phyloP scores from a whole-genome alignment of 2,329 filamentous ascomycete genomes.

The Arthrinium phaeospermum region DNA sequence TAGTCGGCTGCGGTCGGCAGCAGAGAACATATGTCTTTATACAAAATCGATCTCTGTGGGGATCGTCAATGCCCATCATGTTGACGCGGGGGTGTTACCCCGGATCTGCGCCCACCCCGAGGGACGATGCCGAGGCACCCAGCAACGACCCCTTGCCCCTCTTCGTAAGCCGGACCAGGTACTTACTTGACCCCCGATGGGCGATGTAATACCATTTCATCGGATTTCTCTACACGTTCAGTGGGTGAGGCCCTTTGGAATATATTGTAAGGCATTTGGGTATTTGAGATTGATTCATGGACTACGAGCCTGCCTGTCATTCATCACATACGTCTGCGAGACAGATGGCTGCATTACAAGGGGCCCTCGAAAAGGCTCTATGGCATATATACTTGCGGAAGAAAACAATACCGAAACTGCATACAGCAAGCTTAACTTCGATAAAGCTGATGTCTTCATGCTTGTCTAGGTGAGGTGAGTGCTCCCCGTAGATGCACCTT shows the following conservation, averaged over 20 bases:
- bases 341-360: not conserved
- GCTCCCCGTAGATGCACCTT: not conserved
- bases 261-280: not conserved
- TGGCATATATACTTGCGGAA: not conserved
- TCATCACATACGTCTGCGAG: not conserved
- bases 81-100: slow-evolving; percentile 16
- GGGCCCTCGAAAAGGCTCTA: not conserved
- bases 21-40: not conserved
- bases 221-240: not conserved
- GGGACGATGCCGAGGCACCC: slow-evolving; percentile 18
- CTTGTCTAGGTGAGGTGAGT: not conserved
- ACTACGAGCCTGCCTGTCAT: not conserved
- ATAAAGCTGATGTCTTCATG: not conserved
- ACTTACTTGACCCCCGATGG: not conserved
- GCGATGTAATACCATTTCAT: not conserved
- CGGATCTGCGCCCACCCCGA: not conserved
- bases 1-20: too few relatives aligned
- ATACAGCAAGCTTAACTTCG: not conserved
- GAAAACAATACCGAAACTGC: not conserved
- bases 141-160: not conserved
- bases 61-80: not conserved
- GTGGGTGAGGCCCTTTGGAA: not conserved
- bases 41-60: not conserved
- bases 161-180: not conserved
- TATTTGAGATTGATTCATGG: not conserved